A percentile compares a stretch with the other conserved stretches of the same genome.
These are phyloP conservation scores for Vanderwaltozyma polyspora DNA, from an alignment of 805 yeast species.

Conservation along the genomic window DNA sequence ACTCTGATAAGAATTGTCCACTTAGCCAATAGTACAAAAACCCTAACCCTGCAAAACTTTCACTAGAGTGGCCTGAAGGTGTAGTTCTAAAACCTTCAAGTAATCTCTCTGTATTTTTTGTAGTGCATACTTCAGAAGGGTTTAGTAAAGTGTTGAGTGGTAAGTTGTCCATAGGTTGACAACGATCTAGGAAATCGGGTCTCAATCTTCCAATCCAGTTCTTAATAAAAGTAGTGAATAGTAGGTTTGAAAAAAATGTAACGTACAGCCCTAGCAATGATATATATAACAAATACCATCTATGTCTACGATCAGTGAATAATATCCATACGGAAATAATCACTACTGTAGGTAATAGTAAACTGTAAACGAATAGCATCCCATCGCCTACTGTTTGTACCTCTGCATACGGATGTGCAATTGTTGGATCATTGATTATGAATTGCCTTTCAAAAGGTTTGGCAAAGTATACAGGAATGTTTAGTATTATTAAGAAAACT, in stretches of 20 bases:
- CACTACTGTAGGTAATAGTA: constrained; percentile 36
- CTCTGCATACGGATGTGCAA: constrained; percentile 73
- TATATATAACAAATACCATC: constrained; percentile 47
- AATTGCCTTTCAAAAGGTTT: constrained; percentile 75
- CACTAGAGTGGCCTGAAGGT: constrained; percentile 72
- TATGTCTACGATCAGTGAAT: constrained; percentile 37
- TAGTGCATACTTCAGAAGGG: constrained; percentile 59
- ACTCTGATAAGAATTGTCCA: constrained; percentile 50
- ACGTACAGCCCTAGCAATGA: constrained; percentile 57
- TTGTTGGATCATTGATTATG: constrained; percentile 58
- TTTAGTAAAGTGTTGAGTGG: constrained; percentile 43
- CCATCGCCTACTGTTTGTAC: constrained; percentile 55
- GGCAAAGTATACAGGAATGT: constrained; percentile 25
- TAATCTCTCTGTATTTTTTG: constrained; percentile 32
- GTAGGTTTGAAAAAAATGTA: constrained; percentile 46
- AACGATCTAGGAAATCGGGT: constrained; percentile 85
- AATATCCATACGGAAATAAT: constrained; percentile 28
- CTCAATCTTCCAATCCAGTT: constrained; percentile 82
- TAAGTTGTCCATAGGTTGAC: constrained; percentile 53
- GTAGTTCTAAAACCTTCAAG: constrained; percentile 72
- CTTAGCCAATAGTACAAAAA: constrained; percentile 53
- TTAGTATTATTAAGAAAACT: constrained; percentile 23
- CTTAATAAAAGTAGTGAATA: constrained; percentile 64
- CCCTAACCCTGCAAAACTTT: constrained; percentile 58
- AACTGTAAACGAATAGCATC: constrained; percentile 44